Base-by-base conservation (phyloP, 495 filamentous ascomycete species). In the Penicillium cataractarum region DNA sequence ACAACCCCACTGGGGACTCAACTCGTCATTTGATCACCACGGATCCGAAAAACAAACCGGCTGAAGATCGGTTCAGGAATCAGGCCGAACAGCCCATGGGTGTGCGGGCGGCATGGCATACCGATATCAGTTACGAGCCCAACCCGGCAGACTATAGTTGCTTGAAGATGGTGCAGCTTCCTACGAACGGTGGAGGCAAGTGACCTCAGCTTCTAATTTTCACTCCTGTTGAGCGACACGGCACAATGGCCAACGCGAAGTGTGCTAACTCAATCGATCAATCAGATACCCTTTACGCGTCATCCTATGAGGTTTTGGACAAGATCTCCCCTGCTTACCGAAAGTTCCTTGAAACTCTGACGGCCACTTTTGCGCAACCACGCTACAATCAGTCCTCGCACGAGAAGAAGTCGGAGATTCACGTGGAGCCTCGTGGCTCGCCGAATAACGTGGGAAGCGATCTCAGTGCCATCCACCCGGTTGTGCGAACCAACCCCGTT, bases 401-500 rank as follows among this genome's bases (percentile, higher is more conserved):
- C 26, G 67, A 73, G 9, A 78, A 78, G 63, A 76, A 75, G 29
- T 83, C 84, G 69, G 60, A 77, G 53, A 61, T 90, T 31, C 84
- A 82, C 67, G 67, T 78, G 2, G 78, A 70, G 24, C 37, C 68
- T 15, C 83, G 89, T 8, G 89, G 89, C 9, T 73, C 81, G 0
- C 89, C 89, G 0, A 79, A 85, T 55, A 92, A 92, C 64, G 66
- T 78, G 0, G 90, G 88, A 35, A 77, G 78, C 4, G 74, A 79
- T 3, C 74, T 92, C 19, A 82, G 72, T 10, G 85, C 89, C 3
- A 73, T 86, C 2, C 90, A 92, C 72, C 87, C 89, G 0, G 83
- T 92, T 2, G 73, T 92, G 4, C 84, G 90, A 15, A 92, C 89
- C 8, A 90, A 92, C 70, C 89, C 74, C 9, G 86, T 92, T 0